Evolutionary conservation across 352 stramenopile genomes (phyloP).

Genomic region (Thraustochytrium sp.): DNA sequence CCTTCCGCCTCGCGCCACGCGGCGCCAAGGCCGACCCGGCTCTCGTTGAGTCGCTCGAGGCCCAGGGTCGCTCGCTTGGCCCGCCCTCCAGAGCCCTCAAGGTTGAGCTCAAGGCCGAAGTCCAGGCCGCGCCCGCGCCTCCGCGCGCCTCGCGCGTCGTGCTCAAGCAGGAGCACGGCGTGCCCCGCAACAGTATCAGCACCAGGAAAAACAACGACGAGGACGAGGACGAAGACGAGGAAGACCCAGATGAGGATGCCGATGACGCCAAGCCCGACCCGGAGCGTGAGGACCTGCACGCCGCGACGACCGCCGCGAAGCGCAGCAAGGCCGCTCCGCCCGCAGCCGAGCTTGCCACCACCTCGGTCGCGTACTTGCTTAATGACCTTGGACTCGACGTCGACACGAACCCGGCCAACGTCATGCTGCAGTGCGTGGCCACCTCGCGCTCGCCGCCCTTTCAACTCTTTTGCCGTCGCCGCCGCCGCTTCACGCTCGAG

Average conservation of each 20-base stretch:
- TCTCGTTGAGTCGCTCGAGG: not conserved
- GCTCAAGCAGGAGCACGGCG: not conserved
- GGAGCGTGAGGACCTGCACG: too few species aligned
- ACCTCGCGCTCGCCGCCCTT: not conserved
- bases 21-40: not conserved
- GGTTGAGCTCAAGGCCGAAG: not conserved
- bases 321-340: too few species aligned
- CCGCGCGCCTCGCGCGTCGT: too few species aligned
- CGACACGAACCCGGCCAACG: not conserved
- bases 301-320: too few species aligned
- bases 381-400: not conserved
- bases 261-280: too few species aligned
- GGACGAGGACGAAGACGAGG: too few species aligned
- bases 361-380: not conserved
- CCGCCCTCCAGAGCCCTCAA: not conserved
- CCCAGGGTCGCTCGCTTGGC: not conserved
- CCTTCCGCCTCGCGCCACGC: not conserved
- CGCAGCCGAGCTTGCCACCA: too few species aligned
- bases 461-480: not conserved
- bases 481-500: not conserved
- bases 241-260: too few species aligned
- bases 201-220: not conserved
- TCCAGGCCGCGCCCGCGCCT: not conserved
- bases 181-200: not conserved
- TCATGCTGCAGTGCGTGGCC: not conserved